A percentile compares a stretch with the other conserved stretches of the same genome.
These are phyloP conservation scores for Mallotus japonicus DNA, from an alignment of 441 rosid species.

Conservation along the genomic window DNA sequence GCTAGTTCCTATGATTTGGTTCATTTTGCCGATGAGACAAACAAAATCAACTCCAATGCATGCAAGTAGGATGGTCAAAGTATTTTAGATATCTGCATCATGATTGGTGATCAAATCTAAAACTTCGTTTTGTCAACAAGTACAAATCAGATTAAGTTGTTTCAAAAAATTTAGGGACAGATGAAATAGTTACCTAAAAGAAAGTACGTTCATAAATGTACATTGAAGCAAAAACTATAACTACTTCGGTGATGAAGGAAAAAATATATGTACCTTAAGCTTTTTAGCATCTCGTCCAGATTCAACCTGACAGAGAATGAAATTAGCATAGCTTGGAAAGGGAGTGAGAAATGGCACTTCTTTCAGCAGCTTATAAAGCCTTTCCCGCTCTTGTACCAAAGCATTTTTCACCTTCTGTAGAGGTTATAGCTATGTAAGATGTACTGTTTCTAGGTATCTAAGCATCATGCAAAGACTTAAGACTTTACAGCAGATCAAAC, in stretches of 20 bases:
- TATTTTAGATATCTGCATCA: too few species aligned
- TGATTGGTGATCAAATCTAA: too few species aligned
- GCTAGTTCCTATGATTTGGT: too few species aligned
- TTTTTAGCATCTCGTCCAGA: conserved; percentile 83
- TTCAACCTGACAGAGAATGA: conserved; percentile 80
- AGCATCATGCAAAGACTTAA: neutral
- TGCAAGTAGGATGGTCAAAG: too few species aligned
- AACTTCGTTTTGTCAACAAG: too few species aligned
- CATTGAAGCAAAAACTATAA: neutral
- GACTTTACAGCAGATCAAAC: conserved; percentile 27
- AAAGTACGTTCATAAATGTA: neutral
- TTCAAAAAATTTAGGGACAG: too few species aligned
- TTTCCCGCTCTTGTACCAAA: conserved; percentile 62
- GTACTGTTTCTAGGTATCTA: conserved; percentile 2
- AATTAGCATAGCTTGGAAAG: conserved; percentile 79
- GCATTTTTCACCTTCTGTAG: conserved; percentile 70
- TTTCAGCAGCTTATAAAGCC: conserved; percentile 64
- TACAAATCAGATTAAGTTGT: too few species aligned
- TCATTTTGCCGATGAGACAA: too few species aligned
- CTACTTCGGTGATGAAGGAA: neutral
- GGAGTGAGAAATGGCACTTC: conserved; percentile 80
- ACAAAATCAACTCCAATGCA: too few species aligned
- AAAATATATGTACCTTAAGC: conserved; percentile 51
- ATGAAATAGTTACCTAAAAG: too few species aligned
- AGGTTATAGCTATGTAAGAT: conserved; percentile 19